phyloP scores from a whole-genome alignment of 257 asterid species.

The Leonotis leonurus region DNA sequence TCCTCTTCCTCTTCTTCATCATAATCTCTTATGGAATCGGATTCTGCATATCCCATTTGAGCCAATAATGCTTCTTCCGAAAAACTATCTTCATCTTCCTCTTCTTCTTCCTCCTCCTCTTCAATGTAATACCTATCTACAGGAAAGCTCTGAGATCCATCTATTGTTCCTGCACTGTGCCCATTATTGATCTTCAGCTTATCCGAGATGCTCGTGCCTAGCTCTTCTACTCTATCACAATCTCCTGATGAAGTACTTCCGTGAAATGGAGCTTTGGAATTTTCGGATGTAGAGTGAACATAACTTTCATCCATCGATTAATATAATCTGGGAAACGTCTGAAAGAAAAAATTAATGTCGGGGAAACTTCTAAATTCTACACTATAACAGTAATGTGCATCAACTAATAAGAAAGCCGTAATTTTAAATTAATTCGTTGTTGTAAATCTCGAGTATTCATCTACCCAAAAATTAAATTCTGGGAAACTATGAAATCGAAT shows the following conservation, averaged over 20 bases:
- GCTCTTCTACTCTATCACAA: slow-evolving; percentile 1
- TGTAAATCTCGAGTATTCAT: background rate
- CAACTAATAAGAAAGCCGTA: background rate
- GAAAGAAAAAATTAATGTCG: background rate
- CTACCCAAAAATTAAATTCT: background rate
- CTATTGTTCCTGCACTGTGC: background rate
- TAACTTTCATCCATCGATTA: slow-evolving; percentile 16
- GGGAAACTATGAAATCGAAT: slow-evolving; percentile 1
- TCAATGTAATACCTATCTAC: background rate
- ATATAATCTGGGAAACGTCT: background rate
- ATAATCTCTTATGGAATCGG: background rate
- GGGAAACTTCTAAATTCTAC: background rate
- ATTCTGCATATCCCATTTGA: slow-evolving; percentile 34
- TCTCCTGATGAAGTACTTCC: slow-evolving; percentile 3
- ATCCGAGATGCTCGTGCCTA: background rate
- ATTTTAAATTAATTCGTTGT: no score
- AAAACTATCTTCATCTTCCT: slow-evolving; percentile 22
- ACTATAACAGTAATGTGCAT: background rate
- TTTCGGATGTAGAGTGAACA: background rate
- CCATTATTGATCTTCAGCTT: slow-evolving; percentile 15
- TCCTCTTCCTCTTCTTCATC: slow-evolving; percentile 14
- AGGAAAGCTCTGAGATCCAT: background rate
- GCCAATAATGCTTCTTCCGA: slow-evolving; percentile 28
- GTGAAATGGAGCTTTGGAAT: background rate
- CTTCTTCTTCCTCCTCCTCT: slow-evolving; percentile 23